Evolutionary conservation across 257 asterid species (phyloP).

Genomic region (Salvia hispanica): DNA sequence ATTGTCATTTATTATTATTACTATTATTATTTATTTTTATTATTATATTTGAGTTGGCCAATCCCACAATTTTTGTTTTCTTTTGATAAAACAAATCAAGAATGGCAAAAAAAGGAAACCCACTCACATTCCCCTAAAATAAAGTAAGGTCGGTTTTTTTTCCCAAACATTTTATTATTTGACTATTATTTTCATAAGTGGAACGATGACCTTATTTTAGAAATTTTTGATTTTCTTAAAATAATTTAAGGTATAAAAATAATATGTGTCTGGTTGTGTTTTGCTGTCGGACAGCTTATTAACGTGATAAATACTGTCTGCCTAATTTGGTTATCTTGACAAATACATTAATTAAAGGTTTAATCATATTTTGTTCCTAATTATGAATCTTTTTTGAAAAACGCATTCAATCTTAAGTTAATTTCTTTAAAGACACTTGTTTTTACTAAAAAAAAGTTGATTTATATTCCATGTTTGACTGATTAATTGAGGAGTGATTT

Average conservation of each 20-base stretch:
- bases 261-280: slow-evolving; percentile 24
- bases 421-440: no score
- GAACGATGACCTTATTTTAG: background rate
- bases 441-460: no score
- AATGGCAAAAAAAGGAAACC: background rate
- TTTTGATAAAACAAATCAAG: background rate
- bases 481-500: no score
- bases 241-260: slow-evolving; percentile 2
- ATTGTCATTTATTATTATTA: background rate
- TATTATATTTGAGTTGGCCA: background rate
- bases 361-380: no score
- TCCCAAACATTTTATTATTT: background rate
- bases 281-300: slow-evolving; percentile 31
- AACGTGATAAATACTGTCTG: slow-evolving; percentile 18
- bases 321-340: background rate
- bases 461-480: no score
- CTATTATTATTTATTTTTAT: background rate
- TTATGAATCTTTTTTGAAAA: no score
- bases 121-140: background rate
- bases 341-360: background rate
- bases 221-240: background rate
- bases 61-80: background rate
- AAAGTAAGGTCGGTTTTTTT: background rate
- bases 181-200: background rate
- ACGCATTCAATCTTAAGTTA: no score